A percentile compares a stretch with the other conserved stretches of the same genome.
These are phyloP conservation scores for Sporothrix dimorphospora DNA, from an alignment of 2,329 filamentous ascomycete genomes.

Conservation along the genomic window DNA sequence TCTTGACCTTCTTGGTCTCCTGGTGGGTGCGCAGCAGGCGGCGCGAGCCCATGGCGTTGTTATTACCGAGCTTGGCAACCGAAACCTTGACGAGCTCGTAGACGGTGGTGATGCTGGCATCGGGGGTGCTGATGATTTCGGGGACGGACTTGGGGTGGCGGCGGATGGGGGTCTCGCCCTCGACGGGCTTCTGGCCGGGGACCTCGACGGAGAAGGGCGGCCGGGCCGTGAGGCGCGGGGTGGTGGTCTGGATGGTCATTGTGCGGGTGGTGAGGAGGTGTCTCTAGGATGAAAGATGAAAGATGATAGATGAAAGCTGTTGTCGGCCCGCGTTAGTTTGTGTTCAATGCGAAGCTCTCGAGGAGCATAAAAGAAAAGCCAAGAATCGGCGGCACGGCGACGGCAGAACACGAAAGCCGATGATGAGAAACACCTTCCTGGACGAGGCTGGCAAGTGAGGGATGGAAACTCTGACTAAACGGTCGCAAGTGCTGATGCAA, in stretches of 20 bases:
- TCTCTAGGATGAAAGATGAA: not conserved
- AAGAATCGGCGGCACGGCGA: not conserved
- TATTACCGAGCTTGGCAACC: slow-evolving; percentile 66
- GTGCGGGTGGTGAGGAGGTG: not conserved
- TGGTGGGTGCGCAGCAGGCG: slow-evolving; percentile 75
- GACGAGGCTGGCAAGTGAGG: not conserved
- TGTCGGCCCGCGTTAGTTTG: not conserved
- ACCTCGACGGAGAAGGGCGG: slow-evolving; percentile 71
- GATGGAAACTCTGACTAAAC: not conserved
- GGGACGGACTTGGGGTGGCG: slow-evolving; percentile 66
- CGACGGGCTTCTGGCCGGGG: slow-evolving; percentile 62
- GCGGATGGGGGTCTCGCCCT: slow-evolving; percentile 76
- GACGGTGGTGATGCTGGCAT: slow-evolving; percentile 68
- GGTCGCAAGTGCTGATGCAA: not conserved
- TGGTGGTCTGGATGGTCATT: slow-evolving; percentile 36
- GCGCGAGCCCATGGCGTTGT: slow-evolving; percentile 69
- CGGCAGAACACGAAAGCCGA: not conserved
- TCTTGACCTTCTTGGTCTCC: slow-evolving; percentile 89
- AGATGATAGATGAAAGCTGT: not conserved
- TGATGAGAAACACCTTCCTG: not conserved
- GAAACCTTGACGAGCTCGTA: slow-evolving; percentile 75
- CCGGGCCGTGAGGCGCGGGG: slow-evolving; percentile 58
- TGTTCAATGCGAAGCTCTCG: not conserved
- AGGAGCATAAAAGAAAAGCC: not conserved
- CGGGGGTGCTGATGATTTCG: slow-evolving; percentile 62